Percentiles rank a stretch among this genome's conserved stretches.
Conservation (phyloP, 1,284 basidiomycete species). For the Tetrapyrgos nigripes region DNA sequence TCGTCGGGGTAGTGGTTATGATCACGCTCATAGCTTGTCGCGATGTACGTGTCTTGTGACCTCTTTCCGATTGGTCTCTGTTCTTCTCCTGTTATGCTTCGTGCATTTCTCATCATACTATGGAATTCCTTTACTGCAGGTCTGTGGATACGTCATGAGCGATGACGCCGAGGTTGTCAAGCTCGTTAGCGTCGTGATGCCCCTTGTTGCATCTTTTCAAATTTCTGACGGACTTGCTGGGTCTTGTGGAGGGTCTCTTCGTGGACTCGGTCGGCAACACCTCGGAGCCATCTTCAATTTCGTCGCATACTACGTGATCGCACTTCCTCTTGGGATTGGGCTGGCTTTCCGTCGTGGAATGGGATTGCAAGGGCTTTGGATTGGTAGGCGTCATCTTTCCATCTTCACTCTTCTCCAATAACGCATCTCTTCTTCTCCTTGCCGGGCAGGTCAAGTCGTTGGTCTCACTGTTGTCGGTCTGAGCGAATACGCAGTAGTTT, state of each 20-base stretch:
- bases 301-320: constrained; percentile 78
- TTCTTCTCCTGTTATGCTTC: neutral
- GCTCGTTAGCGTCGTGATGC: constrained; percentile 76
- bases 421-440: neutral
- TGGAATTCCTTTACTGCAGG: constrained; percentile 35
- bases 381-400: constrained; percentile 44
- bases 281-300: constrained; percentile 78
- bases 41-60: constrained; percentile 46
- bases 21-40: constrained; percentile 59
- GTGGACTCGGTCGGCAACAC: constrained; percentile 69
- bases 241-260: constrained; percentile 73
- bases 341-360: constrained; percentile 63
- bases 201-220: constrained; percentile 82
- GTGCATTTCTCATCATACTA: constrained; percentile 16
- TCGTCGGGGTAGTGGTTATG: constrained; percentile 67
- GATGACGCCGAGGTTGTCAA: constrained; percentile 64
- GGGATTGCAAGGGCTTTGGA: constrained; percentile 75
- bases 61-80: neutral
- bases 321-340: constrained; percentile 72
- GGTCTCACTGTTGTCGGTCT: constrained; percentile 75
- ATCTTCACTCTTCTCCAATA: neutral
- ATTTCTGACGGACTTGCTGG: constrained; percentile 78
- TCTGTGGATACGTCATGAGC: constrained; percentile 75
- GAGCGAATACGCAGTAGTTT: constrained; percentile 71
- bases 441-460: constrained; percentile 73